Conservation (phyloP, 1,284 basidiomycete genomes). For the Coniferiporia sulphurascens region DNA sequence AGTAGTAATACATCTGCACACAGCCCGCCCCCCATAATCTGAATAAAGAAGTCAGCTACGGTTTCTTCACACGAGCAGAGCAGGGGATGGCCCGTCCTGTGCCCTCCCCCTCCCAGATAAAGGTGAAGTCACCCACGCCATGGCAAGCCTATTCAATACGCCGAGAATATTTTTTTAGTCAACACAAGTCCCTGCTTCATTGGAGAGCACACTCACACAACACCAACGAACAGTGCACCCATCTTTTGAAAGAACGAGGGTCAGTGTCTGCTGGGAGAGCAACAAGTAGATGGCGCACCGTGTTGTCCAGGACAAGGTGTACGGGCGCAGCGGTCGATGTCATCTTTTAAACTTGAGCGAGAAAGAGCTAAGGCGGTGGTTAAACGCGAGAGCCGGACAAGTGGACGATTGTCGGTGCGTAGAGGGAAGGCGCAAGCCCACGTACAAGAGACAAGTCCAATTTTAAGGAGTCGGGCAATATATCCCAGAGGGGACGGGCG, state of each 20-base stretch:
- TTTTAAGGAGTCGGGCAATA: too few species aligned
- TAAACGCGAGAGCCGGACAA: too few species aligned
- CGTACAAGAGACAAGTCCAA: too few species aligned
- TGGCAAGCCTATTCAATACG: slow-evolving; percentile 7
- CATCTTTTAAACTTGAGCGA: too few species aligned
- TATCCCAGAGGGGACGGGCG: too few species aligned
- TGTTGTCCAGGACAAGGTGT: slow-evolving; percentile 9
- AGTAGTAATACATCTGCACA: slow-evolving; percentile 16
- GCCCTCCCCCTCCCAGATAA: neutral
- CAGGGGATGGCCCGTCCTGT: neutral
- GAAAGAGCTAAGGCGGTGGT: too few species aligned
- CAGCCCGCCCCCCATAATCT: slow-evolving; percentile 9
- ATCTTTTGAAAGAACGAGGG: neutral
- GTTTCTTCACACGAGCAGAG: neutral
- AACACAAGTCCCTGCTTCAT: neutral
- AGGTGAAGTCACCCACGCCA: slow-evolving; percentile 5
- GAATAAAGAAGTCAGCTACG: neutral
- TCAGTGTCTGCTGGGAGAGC: neutral
- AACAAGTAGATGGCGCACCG: neutral
- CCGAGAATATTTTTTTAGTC: neutral
- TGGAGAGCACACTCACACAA: slow-evolving; percentile 9
- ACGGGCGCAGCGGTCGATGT: too few species aligned
- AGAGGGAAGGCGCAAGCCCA: too few species aligned
- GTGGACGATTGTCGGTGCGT: too few species aligned
- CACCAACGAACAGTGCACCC: slow-evolving; percentile 16